Conservation (phyloP, 192 early-diverging fungal genomes). For the Helicostylum pulchrum region DNA sequence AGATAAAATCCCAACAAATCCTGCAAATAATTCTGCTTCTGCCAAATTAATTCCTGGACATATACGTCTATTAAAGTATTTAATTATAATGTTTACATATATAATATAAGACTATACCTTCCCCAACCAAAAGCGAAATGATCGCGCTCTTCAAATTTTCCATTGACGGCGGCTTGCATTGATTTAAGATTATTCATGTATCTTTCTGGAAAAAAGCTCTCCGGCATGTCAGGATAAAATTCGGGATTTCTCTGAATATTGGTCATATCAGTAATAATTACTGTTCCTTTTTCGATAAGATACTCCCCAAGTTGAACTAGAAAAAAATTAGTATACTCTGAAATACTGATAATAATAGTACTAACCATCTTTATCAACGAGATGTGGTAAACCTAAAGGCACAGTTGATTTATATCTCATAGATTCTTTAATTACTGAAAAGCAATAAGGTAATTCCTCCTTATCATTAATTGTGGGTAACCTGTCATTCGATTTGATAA, state of each 20-base stretch:
- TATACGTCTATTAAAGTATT: background rate
- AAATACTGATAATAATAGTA: background rate
- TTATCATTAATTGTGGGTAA: background rate
- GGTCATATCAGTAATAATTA: constrained; percentile 44
- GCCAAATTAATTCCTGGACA: background rate
- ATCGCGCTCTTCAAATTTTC: constrained; percentile 11
- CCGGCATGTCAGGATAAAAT: constrained; percentile 36
- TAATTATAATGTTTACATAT: background rate
- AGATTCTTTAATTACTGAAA: constrained; percentile 2
- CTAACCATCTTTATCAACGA: background rate
- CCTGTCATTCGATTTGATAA: background rate
- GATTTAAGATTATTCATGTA: background rate
- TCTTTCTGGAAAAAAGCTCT: constrained; percentile 49
- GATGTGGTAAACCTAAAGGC: background rate
- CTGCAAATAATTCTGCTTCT: constrained; percentile 10
- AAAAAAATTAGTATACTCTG: background rate
- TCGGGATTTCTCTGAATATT: constrained; percentile 36
- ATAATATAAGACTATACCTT: background rate
- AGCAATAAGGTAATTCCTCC: background rate
- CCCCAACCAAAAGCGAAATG: constrained; percentile 21
- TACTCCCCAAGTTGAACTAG: constrained; percentile 28
- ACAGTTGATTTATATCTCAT: background rate
- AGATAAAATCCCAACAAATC: constrained; percentile 1
- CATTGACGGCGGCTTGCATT: constrained; percentile 17
- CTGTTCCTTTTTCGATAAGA: constrained; percentile 45